These are phyloP conservation scores for Haplographium delicatum DNA, from an alignment of 495 filamentous ascomycete genomes.

Conservation along the genomic window DNA sequence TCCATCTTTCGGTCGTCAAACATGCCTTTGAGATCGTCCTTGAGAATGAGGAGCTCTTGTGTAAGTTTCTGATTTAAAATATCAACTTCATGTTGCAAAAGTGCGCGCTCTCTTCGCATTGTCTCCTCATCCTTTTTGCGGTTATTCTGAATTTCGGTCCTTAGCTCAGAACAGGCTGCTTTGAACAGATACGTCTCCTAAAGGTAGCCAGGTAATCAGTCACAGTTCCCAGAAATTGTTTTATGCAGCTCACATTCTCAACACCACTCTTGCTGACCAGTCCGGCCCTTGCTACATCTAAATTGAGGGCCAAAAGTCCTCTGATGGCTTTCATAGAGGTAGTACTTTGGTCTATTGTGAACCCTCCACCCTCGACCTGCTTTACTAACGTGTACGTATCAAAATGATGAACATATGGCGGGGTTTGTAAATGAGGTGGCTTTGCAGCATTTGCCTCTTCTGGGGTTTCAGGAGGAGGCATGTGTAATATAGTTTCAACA, in stretches of 20 bases:
- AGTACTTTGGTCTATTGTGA: conserved; percentile 62
- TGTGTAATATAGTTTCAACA: conserved; percentile 31
- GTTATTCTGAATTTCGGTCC: conserved; percentile 66
- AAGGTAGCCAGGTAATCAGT: background rate
- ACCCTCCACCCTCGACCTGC: conserved; percentile 64
- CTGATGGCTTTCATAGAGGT: conserved; percentile 87
- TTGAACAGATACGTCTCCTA: conserved; percentile 87
- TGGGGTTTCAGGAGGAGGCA: conserved; percentile 31
- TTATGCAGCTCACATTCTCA: conserved; percentile 30
- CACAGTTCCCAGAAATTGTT: background rate
- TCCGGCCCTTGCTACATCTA: conserved; percentile 68
- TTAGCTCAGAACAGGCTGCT: conserved; percentile 88
- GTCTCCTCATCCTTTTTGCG: conserved; percentile 59
- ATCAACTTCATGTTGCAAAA: conserved; percentile 90
- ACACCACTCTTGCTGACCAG: conserved; percentile 52
- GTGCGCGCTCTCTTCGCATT: conserved; percentile 71
- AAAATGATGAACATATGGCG: conserved; percentile 91
- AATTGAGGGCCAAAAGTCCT: conserved; percentile 65
- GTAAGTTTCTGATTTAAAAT: conserved; percentile 76
- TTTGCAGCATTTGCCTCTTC: conserved; percentile 30
- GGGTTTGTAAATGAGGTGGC: conserved; percentile 61
- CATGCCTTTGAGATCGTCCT: conserved; percentile 89
- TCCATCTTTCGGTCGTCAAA: conserved; percentile 96
- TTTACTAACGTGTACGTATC: conserved; percentile 86
- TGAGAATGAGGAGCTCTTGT: conserved; percentile 72